Evolutionary conservation across 805 yeast species (phyloP), one percentile per base, ranked within the genome.

Genomic region (Candida manassasensis): DNA sequence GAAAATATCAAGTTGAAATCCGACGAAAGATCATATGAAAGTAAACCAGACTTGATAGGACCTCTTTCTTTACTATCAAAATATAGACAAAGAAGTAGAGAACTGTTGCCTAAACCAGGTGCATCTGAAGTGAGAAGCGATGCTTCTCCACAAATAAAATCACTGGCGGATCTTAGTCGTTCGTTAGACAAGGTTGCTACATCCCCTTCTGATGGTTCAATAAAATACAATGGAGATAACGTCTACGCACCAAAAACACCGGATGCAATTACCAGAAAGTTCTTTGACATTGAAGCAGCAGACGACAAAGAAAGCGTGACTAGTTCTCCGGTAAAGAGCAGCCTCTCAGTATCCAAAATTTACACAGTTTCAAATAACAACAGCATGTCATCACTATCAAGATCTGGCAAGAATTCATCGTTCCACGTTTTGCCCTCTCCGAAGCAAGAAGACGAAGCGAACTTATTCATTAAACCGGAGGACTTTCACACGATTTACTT

Each of bases 381-480:
- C 13, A 21, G 35, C 9, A 19, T 11, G n/a, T 30, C 21, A 9
- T 30, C 33, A 7, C 19, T 30, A 8, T 12, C 21, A 10, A 30
- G 21, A 14, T 18, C 33, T 4, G 11, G 6, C 13, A 12, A 25
- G 12, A 30, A 19, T 19, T 11, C 16, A 7, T 30, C 33, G 15
- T 48, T 49, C 30, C 42, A 48, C 18, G 49, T 50, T 43, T 21
- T 49, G 32, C 40, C 44, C 44, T 58, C 40, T 17, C 51, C 44
- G 19, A 61, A 40, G 39, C 49, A 30, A 38, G 55, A 57, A 13
- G 63, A 63, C 3, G 77, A 73, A 27, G 62, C 66, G 6, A 61
- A 71, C 2, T 55, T 79, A 21, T 76, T 78, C 45, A 70, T 79
- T 11, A 75, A 77, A 45, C 84, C 85, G 0, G 69, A 64, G 13